These are phyloP conservation scores for Fonsecaea nubica DNA, from an alignment of 2,329 filamentous ascomycete genomes.

Conservation along the genomic window DNA sequence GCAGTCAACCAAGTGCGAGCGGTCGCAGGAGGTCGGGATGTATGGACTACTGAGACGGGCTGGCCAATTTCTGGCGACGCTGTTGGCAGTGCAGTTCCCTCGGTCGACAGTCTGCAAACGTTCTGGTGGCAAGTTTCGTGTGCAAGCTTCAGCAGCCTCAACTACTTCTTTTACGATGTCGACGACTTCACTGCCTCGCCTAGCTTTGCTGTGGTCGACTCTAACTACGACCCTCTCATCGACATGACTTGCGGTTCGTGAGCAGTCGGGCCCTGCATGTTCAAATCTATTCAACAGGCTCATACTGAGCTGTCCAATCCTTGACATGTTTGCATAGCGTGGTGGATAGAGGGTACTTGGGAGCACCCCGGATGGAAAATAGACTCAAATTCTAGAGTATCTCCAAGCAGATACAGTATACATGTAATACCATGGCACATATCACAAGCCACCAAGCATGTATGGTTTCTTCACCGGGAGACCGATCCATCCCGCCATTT, in stretches of 20 bases:
- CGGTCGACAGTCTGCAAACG: conserved; percentile 70
- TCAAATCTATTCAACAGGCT: neutral
- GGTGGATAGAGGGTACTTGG: conserved; percentile 2
- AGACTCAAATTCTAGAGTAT: conserved; percentile 14
- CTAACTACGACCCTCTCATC: conserved; percentile 47
- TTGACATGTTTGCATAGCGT: conserved; percentile 26
- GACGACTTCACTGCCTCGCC: conserved; percentile 70
- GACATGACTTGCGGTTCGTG: conserved; percentile 45
- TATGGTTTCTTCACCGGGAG: neutral
- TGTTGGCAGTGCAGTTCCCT: conserved; percentile 68
- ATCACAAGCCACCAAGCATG: neutral
- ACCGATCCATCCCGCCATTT: no score
- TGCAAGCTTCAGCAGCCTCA: conserved; percentile 66
- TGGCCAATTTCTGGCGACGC: conserved; percentile 77
- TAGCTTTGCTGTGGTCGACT: conserved; percentile 72
- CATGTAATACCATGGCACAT: conserved; percentile 11
- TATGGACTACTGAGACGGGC: conserved; percentile 90
- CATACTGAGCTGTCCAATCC: conserved; percentile 15
- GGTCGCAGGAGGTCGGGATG: conserved; percentile 67
- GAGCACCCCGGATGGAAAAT: conserved; percentile 2
- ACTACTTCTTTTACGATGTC: conserved; percentile 80
- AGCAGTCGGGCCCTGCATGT: neutral
- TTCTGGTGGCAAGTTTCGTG: conserved; percentile 84
- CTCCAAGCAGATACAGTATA: neutral
- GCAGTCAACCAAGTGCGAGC: conserved; percentile 45